Percentiles rank a stretch among this genome's conserved stretches.
Conservation (phyloP, 2,329 filamentous ascomycete species). For the Chaetomium globosum region DNA sequence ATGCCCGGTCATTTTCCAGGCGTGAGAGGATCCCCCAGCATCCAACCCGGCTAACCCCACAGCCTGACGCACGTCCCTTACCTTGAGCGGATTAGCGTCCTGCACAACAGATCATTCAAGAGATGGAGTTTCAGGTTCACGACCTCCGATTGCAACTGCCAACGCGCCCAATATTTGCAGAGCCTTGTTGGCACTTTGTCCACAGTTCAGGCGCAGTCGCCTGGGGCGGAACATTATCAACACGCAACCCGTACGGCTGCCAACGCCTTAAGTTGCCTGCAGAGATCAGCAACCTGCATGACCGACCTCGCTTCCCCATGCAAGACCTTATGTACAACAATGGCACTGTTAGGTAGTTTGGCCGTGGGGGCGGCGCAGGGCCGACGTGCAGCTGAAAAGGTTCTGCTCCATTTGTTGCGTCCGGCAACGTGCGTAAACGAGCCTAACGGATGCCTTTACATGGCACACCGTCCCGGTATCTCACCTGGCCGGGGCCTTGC, state of each 20-base stretch:
- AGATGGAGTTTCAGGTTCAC: conserved; percentile 15
- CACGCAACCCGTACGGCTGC: not conserved
- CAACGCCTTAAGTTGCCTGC: not conserved
- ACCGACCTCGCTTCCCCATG: not conserved
- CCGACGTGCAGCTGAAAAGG: conserved; percentile 4
- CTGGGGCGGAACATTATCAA: not conserved
- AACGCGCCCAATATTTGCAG: not conserved
- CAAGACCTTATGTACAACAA: not conserved
- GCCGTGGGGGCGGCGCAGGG: not conserved
- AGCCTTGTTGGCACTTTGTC: not conserved
- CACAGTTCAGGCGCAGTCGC: not conserved
- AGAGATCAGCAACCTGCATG: not conserved
- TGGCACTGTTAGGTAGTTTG: not conserved
- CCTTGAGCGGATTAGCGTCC: conserved; percentile 11
- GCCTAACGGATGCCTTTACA: not conserved
- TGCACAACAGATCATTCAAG: conserved; percentile 14
- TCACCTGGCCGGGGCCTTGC: not conserved
- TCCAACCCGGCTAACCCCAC: conserved; percentile 16
- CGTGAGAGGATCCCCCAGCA: not conserved
- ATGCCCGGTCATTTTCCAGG: not conserved
- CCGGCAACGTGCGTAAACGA: conserved; percentile 9
- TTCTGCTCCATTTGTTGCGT: not conserved
- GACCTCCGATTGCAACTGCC: conserved; percentile 14
- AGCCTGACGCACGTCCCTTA: conserved; percentile 5
- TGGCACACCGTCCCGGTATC: conserved; percentile 3